A percentile compares a stretch with the other conserved stretches of the same genome.
These are phyloP conservation scores for Plasmopara halstedii DNA, from an alignment of 352 stramenopile species.

Conservation along the genomic window DNA sequence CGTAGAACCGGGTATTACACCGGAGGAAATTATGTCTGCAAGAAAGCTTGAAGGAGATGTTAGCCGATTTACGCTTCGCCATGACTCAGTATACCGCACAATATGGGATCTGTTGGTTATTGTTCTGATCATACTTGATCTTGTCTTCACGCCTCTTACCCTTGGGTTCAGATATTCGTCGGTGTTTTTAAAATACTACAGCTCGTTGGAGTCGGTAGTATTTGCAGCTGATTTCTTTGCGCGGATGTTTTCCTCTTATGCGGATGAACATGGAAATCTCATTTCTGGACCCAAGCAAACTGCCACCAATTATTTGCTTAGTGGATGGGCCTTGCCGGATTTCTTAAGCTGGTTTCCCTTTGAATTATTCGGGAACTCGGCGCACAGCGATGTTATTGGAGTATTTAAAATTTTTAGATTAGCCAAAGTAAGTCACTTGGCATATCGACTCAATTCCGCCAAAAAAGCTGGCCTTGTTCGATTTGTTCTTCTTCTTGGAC, in stretches of 20 bases:
- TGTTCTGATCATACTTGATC: slow-evolving; percentile 39
- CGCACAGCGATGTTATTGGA: slow-evolving; percentile 35
- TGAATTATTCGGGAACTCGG: slow-evolving; percentile 21
- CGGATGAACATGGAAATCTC: slow-evolving; percentile 35
- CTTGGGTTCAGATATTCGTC: slow-evolving; percentile 42
- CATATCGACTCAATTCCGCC: slow-evolving; percentile 36
- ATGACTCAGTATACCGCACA: slow-evolving; percentile 31
- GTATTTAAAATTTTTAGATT: slow-evolving; percentile 49
- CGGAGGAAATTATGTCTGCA: slow-evolving; percentile 36
- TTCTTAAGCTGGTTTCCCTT: slow-evolving; percentile 64
- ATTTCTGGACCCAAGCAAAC: slow-evolving; percentile 42
- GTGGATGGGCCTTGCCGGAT: slow-evolving; percentile 42
- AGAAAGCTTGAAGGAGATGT: slow-evolving; percentile 28
- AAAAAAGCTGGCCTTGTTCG: slow-evolving; percentile 56
- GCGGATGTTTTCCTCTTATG: slow-evolving; percentile 48
- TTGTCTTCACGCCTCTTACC: slow-evolving; percentile 45
- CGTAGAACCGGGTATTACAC: background rate
- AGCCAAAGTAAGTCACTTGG: slow-evolving; percentile 54
- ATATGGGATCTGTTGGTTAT: slow-evolving; percentile 49
- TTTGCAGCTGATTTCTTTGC: slow-evolving; percentile 53
- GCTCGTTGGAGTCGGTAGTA: slow-evolving; percentile 23
- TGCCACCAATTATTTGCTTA: slow-evolving; percentile 39
- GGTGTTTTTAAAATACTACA: slow-evolving; percentile 19
- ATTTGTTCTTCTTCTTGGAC: slow-evolving; percentile 34
- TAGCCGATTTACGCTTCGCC: slow-evolving; percentile 36